These are phyloP conservation scores for Kodamaea kakaduensis DNA, from an alignment of 805 yeast species.

Conservation along the genomic window DNA sequence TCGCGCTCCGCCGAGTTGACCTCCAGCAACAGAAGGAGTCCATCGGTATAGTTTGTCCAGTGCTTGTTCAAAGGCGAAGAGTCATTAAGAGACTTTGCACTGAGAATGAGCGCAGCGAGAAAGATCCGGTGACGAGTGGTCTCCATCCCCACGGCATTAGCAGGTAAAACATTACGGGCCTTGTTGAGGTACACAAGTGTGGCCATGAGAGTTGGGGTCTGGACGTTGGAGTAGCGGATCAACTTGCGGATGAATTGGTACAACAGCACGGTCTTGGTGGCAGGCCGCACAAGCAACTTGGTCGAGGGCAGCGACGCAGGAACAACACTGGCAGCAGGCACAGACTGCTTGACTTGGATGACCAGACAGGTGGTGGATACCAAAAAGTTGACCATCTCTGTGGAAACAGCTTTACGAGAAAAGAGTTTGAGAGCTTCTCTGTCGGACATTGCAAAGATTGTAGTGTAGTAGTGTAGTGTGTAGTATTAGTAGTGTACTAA, in stretches of 20 bases:
- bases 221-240: constrained; percentile 82
- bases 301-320: constrained; percentile 16
- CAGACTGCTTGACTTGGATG: constrained; percentile 39
- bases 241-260: constrained; percentile 65
- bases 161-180: constrained; percentile 72
- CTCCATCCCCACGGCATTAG: constrained; percentile 85
- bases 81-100: constrained; percentile 92
- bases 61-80: constrained; percentile 93
- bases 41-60: constrained; percentile 92
- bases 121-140: constrained; percentile 93
- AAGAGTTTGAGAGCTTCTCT: constrained; percentile 50
- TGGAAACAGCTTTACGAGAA: constrained; percentile 50
- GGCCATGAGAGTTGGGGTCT: constrained; percentile 93
- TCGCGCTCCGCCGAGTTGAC: constrained; percentile 92
- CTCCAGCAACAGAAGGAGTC: constrained; percentile 69
- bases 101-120: constrained; percentile 78
- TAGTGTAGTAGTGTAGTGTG: background rate
- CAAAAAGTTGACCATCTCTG: constrained; percentile 55
- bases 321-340: constrained; percentile 27
- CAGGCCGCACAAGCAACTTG: constrained; percentile 22
- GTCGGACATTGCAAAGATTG: constrained; percentile 20
- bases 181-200: constrained; percentile 79
- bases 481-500: no score
- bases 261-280: constrained; percentile 30
- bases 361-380: constrained; percentile 57